A percentile compares a stretch with the other conserved stretches of the same genome.
Evolutionary conservation across 2,329 filamentous ascomycete genomes (phyloP).

Genomic region (Fusarium sp.): DNA sequence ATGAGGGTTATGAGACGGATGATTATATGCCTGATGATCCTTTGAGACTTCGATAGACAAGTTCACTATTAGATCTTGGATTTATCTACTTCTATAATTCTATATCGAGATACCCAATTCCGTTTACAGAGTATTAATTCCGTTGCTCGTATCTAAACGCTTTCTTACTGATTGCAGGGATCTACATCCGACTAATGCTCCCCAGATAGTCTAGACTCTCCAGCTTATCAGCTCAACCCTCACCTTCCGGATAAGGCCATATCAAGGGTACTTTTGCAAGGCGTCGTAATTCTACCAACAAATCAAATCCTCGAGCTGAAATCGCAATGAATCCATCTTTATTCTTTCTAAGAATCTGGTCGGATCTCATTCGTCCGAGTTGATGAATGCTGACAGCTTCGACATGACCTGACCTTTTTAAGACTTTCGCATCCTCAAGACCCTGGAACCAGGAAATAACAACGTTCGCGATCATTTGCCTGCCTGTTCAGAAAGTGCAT

Average conservation of each 20-base stretch:
- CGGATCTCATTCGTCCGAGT: constrained; percentile 15
- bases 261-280: constrained; percentile 40
- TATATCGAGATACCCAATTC: constrained; percentile 9
- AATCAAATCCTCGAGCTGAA: not conserved
- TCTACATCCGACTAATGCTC: not conserved
- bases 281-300: constrained; percentile 1
- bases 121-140: not conserved
- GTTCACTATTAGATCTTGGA: not conserved
- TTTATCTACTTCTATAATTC: not conserved
- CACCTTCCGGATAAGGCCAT: constrained; percentile 40
- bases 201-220: not conserved
- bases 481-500: not conserved
- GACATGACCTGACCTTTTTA: not conserved
- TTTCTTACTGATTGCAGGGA: not conserved
- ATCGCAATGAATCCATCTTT: constrained; percentile 5
- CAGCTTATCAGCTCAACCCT: constrained; percentile 7
- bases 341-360: not conserved
- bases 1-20: constrained; percentile 35
- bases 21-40: constrained; percentile 43
- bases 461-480: not conserved
- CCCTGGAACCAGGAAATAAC: not conserved
- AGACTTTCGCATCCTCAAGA: not conserved
- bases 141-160: not conserved
- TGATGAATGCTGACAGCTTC: constrained; percentile 14
- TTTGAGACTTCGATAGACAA: constrained; percentile 39